Percentiles rank a stretch among this genome's conserved stretches.
Evolutionary conservation across 352 stramenopile species (phyloP).

Genomic region (Globisporangium mamillatum): DNA sequence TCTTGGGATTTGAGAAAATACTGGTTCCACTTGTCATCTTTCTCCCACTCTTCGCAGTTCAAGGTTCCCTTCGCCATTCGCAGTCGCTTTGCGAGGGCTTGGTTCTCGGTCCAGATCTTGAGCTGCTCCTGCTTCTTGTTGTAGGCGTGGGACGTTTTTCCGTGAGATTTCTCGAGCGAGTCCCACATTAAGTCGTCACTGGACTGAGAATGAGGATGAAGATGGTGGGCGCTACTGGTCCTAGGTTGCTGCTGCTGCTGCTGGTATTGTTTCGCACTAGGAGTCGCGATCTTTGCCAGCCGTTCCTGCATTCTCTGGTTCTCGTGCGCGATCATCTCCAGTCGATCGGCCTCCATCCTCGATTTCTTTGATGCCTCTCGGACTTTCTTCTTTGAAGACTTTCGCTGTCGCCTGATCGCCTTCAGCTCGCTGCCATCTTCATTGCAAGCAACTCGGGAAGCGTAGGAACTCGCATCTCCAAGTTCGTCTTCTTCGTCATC

Average conservation of each 20-base stretch:
- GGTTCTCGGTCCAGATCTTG: slow-evolving; percentile 76
- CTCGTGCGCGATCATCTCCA: slow-evolving; percentile 23
- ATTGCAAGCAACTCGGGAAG: background rate
- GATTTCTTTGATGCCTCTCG: slow-evolving; percentile 20
- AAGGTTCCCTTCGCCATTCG: slow-evolving; percentile 64
- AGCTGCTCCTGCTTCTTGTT: slow-evolving; percentile 65
- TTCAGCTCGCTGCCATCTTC: background rate
- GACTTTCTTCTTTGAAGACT: slow-evolving; percentile 18
- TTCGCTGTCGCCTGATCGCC: slow-evolving; percentile 14
- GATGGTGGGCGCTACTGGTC: background rate
- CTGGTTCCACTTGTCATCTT: slow-evolving; percentile 71
- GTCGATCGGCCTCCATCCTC: slow-evolving; percentile 21
- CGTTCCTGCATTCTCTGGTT: slow-evolving; percentile 28
- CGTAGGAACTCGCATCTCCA: background rate
- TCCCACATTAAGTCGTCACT: slow-evolving; percentile 2
- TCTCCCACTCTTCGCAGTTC: slow-evolving; percentile 66
- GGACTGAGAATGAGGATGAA: slow-evolving; percentile 14
- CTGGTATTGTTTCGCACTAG: background rate
- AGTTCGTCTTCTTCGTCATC: slow-evolving; percentile 10
- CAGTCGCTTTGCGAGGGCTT: slow-evolving; percentile 61
- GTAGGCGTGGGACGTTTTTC: slow-evolving; percentile 35
- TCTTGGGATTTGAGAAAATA: slow-evolving; percentile 64
- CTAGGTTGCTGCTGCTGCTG: background rate
- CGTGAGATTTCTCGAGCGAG: background rate
- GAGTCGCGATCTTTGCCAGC: slow-evolving; percentile 21